Evolutionary conservation across 2,329 filamentous ascomycete species (phyloP).

Genomic region (Epichloe typhina): DNA sequence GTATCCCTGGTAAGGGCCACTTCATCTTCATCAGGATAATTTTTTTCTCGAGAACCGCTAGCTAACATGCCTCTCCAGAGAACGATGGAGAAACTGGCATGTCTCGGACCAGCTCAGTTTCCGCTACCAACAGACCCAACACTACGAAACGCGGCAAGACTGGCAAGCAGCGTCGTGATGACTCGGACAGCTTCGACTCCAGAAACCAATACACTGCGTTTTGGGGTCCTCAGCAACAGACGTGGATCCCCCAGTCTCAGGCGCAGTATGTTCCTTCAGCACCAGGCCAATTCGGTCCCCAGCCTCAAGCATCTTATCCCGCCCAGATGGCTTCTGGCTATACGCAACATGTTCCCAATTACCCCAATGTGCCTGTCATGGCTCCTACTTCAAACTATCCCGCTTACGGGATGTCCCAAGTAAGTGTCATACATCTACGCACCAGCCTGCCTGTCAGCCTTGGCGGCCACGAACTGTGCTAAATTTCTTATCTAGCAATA

Average conservation of each 20-base stretch:
- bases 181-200: slow-evolving; percentile 52
- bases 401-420: slow-evolving; percentile 33
- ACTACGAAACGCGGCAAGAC: slow-evolving; percentile 58
- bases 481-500: slow-evolving; percentile 13
- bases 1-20: slow-evolving; percentile 31
- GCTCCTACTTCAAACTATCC: slow-evolving; percentile 29
- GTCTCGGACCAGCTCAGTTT: slow-evolving; percentile 78
- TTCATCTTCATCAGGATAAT: background rate
- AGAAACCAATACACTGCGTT: slow-evolving; percentile 58
- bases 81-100: slow-evolving; percentile 60
- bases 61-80: slow-evolving; percentile 23
- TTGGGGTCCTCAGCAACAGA: slow-evolving; percentile 44
- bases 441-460: background rate
- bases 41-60: background rate
- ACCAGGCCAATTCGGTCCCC: slow-evolving; percentile 27
- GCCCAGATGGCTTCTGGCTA: slow-evolving; percentile 35
- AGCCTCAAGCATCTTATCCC: slow-evolving; percentile 33
- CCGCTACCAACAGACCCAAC: slow-evolving; percentile 63
- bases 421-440: slow-evolving; percentile 18
- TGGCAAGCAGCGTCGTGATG: slow-evolving; percentile 47
- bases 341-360: slow-evolving; percentile 28
- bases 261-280: slow-evolving; percentile 31
- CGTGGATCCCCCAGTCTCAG: slow-evolving; percentile 43
- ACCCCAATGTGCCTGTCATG: slow-evolving; percentile 30
- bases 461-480: background rate